Evolutionary conservation across 2,329 filamentous ascomycete genomes (phyloP).

Genomic region (Onygenales sp.): DNA sequence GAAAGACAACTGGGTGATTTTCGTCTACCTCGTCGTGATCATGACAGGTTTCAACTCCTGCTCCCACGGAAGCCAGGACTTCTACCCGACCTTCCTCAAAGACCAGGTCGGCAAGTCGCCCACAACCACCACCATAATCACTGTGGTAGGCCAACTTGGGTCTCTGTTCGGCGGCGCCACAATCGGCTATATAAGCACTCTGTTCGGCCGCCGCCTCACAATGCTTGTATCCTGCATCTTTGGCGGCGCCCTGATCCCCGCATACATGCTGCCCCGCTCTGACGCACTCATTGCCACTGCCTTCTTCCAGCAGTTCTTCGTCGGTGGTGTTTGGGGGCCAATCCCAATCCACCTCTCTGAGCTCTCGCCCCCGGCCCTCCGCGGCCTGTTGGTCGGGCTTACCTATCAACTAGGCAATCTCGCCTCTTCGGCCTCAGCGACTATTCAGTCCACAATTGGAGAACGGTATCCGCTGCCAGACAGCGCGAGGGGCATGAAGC

Average conservation of each 20-base stretch:
- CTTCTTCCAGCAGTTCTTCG: constrained; percentile 75
- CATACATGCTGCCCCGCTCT: constrained; percentile 62
- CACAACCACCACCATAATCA: constrained; percentile 57
- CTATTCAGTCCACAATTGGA: constrained; percentile 67
- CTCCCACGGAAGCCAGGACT: constrained; percentile 63
- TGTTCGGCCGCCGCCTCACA: constrained; percentile 58
- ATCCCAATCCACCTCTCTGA: constrained; percentile 64
- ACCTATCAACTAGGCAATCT: constrained; percentile 57
- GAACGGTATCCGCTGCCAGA: constrained; percentile 62
- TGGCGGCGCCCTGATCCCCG: constrained; percentile 71
- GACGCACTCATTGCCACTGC: constrained; percentile 64
- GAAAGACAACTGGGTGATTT: constrained; percentile 31
- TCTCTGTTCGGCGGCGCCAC: constrained; percentile 59
- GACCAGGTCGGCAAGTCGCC: constrained; percentile 49
- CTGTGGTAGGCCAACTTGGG: constrained; percentile 63
- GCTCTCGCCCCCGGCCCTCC: constrained; percentile 49
- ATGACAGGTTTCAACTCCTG: constrained; percentile 80
- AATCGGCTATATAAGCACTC: constrained; percentile 59
- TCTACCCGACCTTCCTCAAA: constrained; percentile 51
- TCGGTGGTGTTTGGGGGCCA: constrained; percentile 67
- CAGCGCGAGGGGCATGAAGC: constrained; percentile 37
- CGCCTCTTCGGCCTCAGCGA: constrained; percentile 54
- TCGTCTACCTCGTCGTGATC: constrained; percentile 72
- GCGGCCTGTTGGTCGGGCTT: constrained; percentile 55
- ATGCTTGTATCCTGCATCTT: constrained; percentile 56